Evolutionary conservation across 148 eudicot genomes (phyloP).

Genomic region (Diospyros lotus): DNA sequence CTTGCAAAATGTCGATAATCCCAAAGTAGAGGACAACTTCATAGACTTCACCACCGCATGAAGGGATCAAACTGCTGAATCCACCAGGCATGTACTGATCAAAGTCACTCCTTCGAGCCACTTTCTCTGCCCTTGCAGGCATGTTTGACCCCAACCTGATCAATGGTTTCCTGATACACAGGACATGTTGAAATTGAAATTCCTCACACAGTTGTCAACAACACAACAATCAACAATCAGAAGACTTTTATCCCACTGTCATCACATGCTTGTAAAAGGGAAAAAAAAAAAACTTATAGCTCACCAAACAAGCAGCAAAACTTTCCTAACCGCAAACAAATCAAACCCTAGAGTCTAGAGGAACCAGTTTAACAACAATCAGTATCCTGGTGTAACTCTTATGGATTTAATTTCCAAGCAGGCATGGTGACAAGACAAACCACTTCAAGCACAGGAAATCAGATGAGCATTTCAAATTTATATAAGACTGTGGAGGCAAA

Average conservation of each 20-base stretch:
- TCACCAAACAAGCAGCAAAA: background rate
- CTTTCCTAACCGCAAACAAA: background rate
- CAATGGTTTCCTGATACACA: conserved; percentile 60
- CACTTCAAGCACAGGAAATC: background rate
- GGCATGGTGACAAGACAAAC: background rate
- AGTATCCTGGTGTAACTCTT: background rate
- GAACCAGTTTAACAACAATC: background rate
- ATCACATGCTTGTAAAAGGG: too few relatives aligned
- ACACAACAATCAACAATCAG: too few relatives aligned
- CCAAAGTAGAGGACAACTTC: conserved; percentile 90
- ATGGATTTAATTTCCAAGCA: background rate
- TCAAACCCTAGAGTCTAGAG: background rate
- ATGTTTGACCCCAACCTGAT: conserved; percentile 85
- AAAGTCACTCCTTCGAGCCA: conserved; percentile 66
- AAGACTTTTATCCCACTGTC: too few relatives aligned
- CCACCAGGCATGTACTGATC: conserved; percentile 69
- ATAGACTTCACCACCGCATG: conserved; percentile 51
- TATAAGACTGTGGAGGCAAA: background rate
- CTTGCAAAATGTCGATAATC: conserved; percentile 86
- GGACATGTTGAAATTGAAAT: background rate
- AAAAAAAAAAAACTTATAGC: background rate
- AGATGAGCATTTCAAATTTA: background rate
- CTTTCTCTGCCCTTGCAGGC: conserved; percentile 86
- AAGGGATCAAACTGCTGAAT: conserved; percentile 35
- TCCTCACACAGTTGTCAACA: background rate